These are phyloP conservation scores for Talaromyces wortmannii DNA, from an alignment of 495 filamentous ascomycete species.

Conservation along the genomic window DNA sequence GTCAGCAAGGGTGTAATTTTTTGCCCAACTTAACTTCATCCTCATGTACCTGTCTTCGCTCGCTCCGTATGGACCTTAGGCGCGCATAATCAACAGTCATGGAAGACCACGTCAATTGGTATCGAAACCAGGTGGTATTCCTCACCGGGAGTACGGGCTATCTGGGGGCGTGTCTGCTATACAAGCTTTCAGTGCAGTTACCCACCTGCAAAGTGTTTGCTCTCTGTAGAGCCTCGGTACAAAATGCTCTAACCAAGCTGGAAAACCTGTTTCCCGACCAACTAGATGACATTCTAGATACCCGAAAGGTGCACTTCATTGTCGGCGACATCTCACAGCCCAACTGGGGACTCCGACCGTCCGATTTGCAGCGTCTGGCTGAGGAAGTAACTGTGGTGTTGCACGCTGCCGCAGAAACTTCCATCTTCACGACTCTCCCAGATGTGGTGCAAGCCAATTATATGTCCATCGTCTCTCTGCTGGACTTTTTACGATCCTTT, in stretches of 20 bases:
- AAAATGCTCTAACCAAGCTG: conserved; percentile 25
- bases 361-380: conserved; percentile 11
- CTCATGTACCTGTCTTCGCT: too few species aligned
- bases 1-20: too few species aligned
- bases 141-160: conserved; percentile 31
- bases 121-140: conserved; percentile 20
- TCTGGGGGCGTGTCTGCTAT: conserved; percentile 28
- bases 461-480: too few species aligned
- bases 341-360: conserved; percentile 19
- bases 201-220: conserved; percentile 26
- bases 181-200: conserved; percentile 28
- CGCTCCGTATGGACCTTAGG: too few species aligned
- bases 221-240: conserved; percentile 17
- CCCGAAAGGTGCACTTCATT: conserved; percentile 23
- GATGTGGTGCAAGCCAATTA: too few species aligned
- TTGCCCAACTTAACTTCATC: too few species aligned
- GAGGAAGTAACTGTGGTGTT: conserved; percentile 28
- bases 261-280: conserved; percentile 25
- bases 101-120: background rate
- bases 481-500: too few species aligned
- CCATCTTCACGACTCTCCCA: conserved; percentile 17
- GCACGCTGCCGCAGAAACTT: conserved; percentile 30
- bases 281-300: conserved; percentile 17
- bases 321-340: conserved; percentile 22
- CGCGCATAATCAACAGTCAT: too few species aligned